Evolutionary conservation across 1,284 basidiomycete species (phyloP).

Genomic region (Trichosporon sp.): DNA sequence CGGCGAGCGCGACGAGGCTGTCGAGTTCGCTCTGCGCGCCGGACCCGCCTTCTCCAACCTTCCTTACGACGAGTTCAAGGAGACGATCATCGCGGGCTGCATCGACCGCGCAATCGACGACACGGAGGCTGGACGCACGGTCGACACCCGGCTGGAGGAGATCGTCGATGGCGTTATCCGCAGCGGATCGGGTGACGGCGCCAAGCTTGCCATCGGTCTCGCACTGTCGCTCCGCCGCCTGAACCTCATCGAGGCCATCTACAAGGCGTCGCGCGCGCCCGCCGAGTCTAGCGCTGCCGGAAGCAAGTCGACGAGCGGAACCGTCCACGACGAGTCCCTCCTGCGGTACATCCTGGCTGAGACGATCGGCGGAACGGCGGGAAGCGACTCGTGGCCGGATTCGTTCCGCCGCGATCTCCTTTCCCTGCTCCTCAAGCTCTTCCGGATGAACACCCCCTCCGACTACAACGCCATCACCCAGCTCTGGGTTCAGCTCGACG

Average conservation of each 20-base stretch:
- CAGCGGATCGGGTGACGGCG: slow-evolving; percentile 75
- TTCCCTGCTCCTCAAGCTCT: slow-evolving; percentile 66
- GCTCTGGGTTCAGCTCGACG: slow-evolving; percentile 79
- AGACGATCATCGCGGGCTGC: slow-evolving; percentile 89
- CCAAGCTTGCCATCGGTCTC: slow-evolving; percentile 86
- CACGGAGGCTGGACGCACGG: slow-evolving; percentile 52
- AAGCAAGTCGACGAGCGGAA: slow-evolving; percentile 21
- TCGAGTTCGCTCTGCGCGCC: slow-evolving; percentile 88
- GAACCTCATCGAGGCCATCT: slow-evolving; percentile 75
- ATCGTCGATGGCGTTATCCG: slow-evolving; percentile 85
- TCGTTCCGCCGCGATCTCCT: slow-evolving; percentile 55
- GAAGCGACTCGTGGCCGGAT: slow-evolving; percentile 43
- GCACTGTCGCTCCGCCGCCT: slow-evolving; percentile 82
- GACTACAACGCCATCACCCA: slow-evolving; percentile 75
- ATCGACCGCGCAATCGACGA: slow-evolving; percentile 79
- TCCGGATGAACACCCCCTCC: slow-evolving; percentile 63
- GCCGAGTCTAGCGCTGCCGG: slow-evolving; percentile 23
- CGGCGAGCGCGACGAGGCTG: slow-evolving; percentile 85
- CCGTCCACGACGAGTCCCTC: slow-evolving; percentile 64
- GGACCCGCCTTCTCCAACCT: slow-evolving; percentile 77
- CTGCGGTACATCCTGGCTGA: slow-evolving; percentile 88
- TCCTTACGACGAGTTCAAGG: slow-evolving; percentile 73
- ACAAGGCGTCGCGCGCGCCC: slow-evolving; percentile 47
- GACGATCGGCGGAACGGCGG: slow-evolving; percentile 60
- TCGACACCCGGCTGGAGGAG: slow-evolving; percentile 69